A percentile compares a stretch with the other conserved stretches of the same genome.
These are phyloP conservation scores for Penicillium verrucosum DNA, from an alignment of 2,329 filamentous ascomycete species.

Conservation along the genomic window DNA sequence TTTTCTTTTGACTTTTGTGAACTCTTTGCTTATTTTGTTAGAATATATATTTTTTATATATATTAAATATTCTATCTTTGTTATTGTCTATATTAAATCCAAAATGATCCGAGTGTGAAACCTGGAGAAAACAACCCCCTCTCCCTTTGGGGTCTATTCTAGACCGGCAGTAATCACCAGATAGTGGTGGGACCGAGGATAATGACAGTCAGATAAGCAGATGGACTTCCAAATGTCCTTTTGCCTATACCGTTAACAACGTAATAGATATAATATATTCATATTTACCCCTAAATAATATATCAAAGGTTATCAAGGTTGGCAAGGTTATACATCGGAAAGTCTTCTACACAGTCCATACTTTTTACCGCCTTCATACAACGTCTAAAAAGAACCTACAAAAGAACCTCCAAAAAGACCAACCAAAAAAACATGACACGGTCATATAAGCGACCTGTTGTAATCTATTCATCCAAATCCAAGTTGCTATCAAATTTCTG, in stretches of 20 bases:
- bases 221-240: too few relatives aligned
- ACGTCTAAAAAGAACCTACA: too few relatives aligned
- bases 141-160: background rate
- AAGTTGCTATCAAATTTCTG: background rate
- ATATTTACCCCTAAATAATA: background rate
- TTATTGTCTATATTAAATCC: background rate
- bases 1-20: background rate
- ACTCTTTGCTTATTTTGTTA: background rate
- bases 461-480: background rate
- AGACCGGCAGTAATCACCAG: conserved; percentile 2
- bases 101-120: background rate
- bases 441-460: too few relatives aligned
- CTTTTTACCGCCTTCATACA: too few relatives aligned
- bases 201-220: background rate
- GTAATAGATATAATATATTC: background rate
- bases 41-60: background rate
- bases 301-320: too few relatives aligned
- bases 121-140: background rate
- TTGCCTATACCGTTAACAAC: too few relatives aligned
- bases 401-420: too few relatives aligned
- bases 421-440: too few relatives aligned
- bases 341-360: too few relatives aligned
- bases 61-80: too few relatives aligned
- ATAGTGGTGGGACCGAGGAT: conserved; percentile 2
- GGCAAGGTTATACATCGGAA: too few relatives aligned